These are phyloP conservation scores for Cicer bijugum DNA, from an alignment of 306 rosid genomes.

Conservation along the genomic window DNA sequence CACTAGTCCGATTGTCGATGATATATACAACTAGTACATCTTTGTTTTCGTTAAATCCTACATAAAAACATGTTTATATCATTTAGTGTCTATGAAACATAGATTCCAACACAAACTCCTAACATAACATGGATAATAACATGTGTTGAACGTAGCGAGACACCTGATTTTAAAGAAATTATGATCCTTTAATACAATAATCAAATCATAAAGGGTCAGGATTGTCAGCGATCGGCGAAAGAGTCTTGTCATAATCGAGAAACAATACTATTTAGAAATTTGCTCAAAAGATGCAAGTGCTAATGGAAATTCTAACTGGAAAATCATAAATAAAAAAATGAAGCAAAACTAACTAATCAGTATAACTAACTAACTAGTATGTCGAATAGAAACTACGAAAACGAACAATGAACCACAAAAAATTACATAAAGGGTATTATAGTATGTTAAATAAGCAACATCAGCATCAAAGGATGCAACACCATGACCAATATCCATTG, in stretches of 20 bases:
- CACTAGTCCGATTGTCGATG: too few species aligned
- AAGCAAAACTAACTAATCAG: not conserved
- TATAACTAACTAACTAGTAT: too few species aligned
- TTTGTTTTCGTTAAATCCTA: too few species aligned
- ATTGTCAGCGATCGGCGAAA: conserved; percentile 93
- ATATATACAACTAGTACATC: too few species aligned
- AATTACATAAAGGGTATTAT: conserved; percentile 6
- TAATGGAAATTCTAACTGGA: conserved; percentile 81
- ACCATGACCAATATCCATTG: conserved; percentile 62
- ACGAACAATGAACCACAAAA: conserved; percentile 17
- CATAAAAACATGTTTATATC: too few species aligned
- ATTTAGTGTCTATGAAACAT: too few species aligned
- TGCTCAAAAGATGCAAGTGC: conserved; percentile 81
- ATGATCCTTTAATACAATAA: too few species aligned
- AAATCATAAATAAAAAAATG: conserved; percentile 31
- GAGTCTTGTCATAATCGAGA: conserved; percentile 97
- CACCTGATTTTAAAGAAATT: too few species aligned
- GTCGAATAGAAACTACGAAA: conserved; percentile 23
- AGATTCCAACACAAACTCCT: too few species aligned
- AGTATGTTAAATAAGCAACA: conserved; percentile 49
- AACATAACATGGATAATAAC: too few species aligned
- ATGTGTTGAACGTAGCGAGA: too few species aligned
- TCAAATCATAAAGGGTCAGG: conserved; percentile 38
- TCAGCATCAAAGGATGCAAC: conserved; percentile 61
- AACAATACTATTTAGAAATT: conserved; percentile 69